Percentiles rank a stretch among this genome's conserved stretches.
phyloP scores from a whole-genome alignment of 139 green algal genomes.

The Deuterostichococcus epilithicus region DNA sequence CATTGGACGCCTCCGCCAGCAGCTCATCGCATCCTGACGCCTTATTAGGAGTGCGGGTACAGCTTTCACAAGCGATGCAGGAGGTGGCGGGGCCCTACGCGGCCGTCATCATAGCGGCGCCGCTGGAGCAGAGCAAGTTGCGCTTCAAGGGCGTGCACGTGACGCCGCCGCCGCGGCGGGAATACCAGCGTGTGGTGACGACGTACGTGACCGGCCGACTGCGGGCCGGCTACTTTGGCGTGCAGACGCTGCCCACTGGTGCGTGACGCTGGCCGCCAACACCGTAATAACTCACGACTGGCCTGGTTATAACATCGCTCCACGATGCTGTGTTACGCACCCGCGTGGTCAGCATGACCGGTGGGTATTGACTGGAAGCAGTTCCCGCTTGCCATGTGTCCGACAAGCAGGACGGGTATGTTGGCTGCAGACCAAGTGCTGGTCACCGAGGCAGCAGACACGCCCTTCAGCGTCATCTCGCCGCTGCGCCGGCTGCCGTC shows the following conservation, averaged over 20 bases:
- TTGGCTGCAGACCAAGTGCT: slow-evolving; percentile 32
- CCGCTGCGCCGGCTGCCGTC: slow-evolving; percentile 1
- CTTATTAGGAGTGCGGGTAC: not conserved
- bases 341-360: too few species aligned
- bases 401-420: too few species aligned
- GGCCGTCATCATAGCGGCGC: slow-evolving; percentile 44
- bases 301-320: too few species aligned
- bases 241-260: not conserved
- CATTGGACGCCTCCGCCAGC: too few species aligned
- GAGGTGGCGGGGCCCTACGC: slow-evolving; percentile 25
- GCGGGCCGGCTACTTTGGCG: slow-evolving; percentile 40
- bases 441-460: slow-evolving; percentile 30
- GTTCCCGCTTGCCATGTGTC: not conserved
- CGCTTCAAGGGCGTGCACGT: slow-evolving; percentile 13
- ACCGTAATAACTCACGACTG: too few species aligned
- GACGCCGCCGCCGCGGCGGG: slow-evolving; percentile 14
- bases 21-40: not conserved
- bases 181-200: slow-evolving; percentile 49
- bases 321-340: too few species aligned
- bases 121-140: slow-evolving; percentile 29
- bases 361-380: too few species aligned
- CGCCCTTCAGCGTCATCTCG: slow-evolving; percentile 34
- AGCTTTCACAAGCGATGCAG: too few species aligned
- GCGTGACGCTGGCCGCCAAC: too few species aligned
- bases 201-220: slow-evolving; percentile 43